Conservation (phyloP, 768 basidiomycete genomes). For the Agaricus subrufescens region DNA sequence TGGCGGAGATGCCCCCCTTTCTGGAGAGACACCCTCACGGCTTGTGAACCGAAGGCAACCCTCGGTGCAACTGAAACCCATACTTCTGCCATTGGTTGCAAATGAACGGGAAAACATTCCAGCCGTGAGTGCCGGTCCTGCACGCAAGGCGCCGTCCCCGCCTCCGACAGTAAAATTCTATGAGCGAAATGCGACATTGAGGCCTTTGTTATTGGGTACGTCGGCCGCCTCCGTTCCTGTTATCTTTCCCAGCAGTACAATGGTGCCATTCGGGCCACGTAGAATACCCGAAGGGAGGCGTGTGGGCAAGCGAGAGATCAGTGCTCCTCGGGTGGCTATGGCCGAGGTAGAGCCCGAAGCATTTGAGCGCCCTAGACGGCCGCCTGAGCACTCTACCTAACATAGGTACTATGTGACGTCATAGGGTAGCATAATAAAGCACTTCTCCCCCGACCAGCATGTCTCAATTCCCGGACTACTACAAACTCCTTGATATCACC, state of each 20-base stretch:
- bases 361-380: slow-evolving; percentile 38
- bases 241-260: slow-evolving; percentile 19
- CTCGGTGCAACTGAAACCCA: slow-evolving; percentile 16
- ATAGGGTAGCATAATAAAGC: slow-evolving; percentile 3
- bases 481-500: slow-evolving; percentile 53
- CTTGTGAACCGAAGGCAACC: not conserved
- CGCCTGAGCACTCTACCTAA: slow-evolving; percentile 16
- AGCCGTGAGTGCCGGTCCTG: not conserved
- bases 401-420: slow-evolving; percentile 19
- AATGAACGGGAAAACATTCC: slow-evolving; percentile 1
- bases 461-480: slow-evolving; percentile 81
- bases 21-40: not conserved
- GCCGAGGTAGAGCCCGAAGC: slow-evolving; percentile 16
- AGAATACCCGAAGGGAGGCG: slow-evolving; percentile 18
- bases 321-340: slow-evolving; percentile 19
- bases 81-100: slow-evolving; percentile 20
- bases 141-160: not conserved
- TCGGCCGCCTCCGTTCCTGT: slow-evolving; percentile 17
- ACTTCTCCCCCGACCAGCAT: slow-evolving; percentile 31
- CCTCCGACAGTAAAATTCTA: not conserved
- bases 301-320: slow-evolving; percentile 24
- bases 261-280: slow-evolving; percentile 25
- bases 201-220: slow-evolving; percentile 33
- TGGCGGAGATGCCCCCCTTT: not conserved
- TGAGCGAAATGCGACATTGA: slow-evolving; percentile 14